Evolutionary conservation across 2,329 filamentous ascomycete genomes (phyloP).

Genomic region (Cryoendolithus antarcticus): DNA sequence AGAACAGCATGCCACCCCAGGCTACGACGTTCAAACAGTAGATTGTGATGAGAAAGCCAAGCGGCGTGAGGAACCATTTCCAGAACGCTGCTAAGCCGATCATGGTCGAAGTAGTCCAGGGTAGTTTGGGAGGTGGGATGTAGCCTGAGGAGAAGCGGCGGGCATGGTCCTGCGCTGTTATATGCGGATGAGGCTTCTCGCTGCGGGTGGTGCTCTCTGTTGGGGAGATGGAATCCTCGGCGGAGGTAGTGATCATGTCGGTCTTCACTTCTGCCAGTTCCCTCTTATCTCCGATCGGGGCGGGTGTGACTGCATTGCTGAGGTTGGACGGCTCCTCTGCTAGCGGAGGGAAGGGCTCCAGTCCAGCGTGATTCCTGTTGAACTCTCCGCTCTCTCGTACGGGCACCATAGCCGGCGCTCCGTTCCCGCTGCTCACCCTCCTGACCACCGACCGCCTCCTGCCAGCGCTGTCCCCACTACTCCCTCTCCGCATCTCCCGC

Average conservation of each 20-base stretch:
- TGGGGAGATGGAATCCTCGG: neutral
- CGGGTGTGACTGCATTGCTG: neutral
- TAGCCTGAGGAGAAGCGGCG: conserved; percentile 25
- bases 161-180: conserved; percentile 2
- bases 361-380: conserved; percentile 2
- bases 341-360: conserved; percentile 11
- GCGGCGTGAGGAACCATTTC: conserved; percentile 60
- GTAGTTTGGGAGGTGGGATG: conserved; percentile 30
- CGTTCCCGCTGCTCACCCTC: conserved; percentile 9
- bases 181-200: neutral
- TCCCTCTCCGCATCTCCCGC: conserved; percentile 3
- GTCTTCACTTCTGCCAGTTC: neutral
- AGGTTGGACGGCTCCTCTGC: conserved; percentile 9
- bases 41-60: conserved; percentile 64
- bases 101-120: conserved; percentile 45
- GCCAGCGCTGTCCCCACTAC: conserved; percentile 2
- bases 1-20: conserved; percentile 85
- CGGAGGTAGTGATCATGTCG: too few species aligned
- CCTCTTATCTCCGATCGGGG: neutral
- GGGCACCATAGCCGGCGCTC: conserved; percentile 1
- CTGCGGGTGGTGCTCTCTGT: conserved; percentile 6
- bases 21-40: conserved; percentile 75
- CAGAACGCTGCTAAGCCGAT: conserved; percentile 51
- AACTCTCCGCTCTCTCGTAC: conserved; percentile 7
- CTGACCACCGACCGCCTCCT: conserved; percentile 6